Evolutionary conservation across 176 grass and related monocot genomes (phyloP).

Genomic region (Tillandsia fasciculata): DNA sequence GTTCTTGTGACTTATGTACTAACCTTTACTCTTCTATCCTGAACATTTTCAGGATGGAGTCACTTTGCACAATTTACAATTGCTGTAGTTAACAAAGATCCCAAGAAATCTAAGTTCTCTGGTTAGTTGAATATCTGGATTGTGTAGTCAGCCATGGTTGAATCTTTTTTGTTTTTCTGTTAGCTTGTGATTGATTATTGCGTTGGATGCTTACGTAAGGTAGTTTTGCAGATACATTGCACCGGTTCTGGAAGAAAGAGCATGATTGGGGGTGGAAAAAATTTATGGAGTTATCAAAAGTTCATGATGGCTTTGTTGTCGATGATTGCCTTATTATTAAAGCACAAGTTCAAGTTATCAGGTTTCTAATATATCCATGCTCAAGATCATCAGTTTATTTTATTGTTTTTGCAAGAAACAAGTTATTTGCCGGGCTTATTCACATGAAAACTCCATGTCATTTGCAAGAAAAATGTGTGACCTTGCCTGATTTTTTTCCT

Average conservation of each 20-base stretch:
- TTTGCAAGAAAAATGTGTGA: too few relatives aligned
- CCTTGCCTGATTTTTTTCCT: slow-evolving; percentile 6
- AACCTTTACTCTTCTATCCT: slow-evolving; percentile 16
- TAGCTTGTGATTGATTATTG: slow-evolving; percentile 20
- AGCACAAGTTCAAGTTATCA: slow-evolving; percentile 99
- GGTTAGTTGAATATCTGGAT: slow-evolving; percentile 45
- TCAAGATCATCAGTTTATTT: slow-evolving; percentile 2
- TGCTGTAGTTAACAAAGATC: slow-evolving; percentile 98
- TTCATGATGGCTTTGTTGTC: slow-evolving; percentile 82
- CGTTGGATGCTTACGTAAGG: slow-evolving; percentile 26
- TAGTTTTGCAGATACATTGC: slow-evolving; percentile 90
- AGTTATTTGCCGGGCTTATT: not conserved
- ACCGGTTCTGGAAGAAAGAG: slow-evolving; percentile 99
- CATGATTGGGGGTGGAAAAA: slow-evolving; percentile 99
- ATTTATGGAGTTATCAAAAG: slow-evolving; percentile 97
- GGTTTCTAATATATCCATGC: slow-evolving; percentile 39
- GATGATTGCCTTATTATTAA: slow-evolving; percentile 91
- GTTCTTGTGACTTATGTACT: slow-evolving; percentile 7
- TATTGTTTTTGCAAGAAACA: not conserved
- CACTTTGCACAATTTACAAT: slow-evolving; percentile 97
- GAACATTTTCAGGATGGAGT: slow-evolving; percentile 74
- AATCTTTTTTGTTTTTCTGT: not conserved
- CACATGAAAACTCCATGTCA: too few relatives aligned
- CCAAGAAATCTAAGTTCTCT: slow-evolving; percentile 99
- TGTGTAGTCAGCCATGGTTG: slow-evolving; percentile 5